phyloP scores from a whole-genome alignment of 1,284 basidiomycete species.

The Anthracocystis walkeri region DNA sequence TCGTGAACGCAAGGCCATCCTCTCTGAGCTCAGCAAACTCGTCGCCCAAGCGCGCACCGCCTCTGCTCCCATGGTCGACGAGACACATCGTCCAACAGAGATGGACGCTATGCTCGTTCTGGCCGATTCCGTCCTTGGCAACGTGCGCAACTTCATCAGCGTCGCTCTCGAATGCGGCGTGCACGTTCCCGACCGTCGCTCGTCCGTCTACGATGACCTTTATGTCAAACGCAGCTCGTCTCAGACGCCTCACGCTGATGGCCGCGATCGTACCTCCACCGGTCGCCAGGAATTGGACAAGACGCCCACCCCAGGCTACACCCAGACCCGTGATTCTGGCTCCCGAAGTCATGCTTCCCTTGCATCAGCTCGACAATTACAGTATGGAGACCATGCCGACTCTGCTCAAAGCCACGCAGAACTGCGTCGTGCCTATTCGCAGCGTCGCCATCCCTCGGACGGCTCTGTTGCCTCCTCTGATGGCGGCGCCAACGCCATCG shows the following conservation, averaged over 20 bases:
- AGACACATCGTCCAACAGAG: conserved; percentile 66
- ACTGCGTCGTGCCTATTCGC: conserved; percentile 22
- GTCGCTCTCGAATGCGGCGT: conserved; percentile 84
- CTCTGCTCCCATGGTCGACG: conserved; percentile 67
- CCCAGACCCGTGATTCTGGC: conserved; percentile 27
- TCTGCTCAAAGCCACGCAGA: conserved; percentile 27
- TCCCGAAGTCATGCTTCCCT: conserved; percentile 19
- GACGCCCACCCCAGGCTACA: conserved; percentile 58
- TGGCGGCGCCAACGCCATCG: conserved; percentile 28
- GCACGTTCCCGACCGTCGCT: conserved; percentile 75
- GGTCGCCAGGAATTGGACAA: conserved; percentile 52
- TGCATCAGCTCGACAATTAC: conserved; percentile 24
- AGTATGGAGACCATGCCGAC: conserved; percentile 15
- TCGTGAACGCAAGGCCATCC: conserved; percentile 82
- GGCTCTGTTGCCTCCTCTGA: conserved; percentile 43
- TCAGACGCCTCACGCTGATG: neutral
- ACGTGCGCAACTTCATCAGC: conserved; percentile 73
- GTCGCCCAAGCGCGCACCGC: conserved; percentile 86
- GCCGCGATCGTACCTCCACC: neutral
- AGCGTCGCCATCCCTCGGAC: conserved; percentile 48
- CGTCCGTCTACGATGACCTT: conserved; percentile 59
- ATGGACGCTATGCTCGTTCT: conserved; percentile 70
- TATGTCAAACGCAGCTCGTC: conserved; percentile 32
- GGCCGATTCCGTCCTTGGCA: conserved; percentile 71
- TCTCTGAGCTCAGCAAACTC: conserved; percentile 83